These are phyloP conservation scores for Ochetophila trinervis DNA, from an alignment of 306 rosid genomes.

Conservation along the genomic window DNA sequence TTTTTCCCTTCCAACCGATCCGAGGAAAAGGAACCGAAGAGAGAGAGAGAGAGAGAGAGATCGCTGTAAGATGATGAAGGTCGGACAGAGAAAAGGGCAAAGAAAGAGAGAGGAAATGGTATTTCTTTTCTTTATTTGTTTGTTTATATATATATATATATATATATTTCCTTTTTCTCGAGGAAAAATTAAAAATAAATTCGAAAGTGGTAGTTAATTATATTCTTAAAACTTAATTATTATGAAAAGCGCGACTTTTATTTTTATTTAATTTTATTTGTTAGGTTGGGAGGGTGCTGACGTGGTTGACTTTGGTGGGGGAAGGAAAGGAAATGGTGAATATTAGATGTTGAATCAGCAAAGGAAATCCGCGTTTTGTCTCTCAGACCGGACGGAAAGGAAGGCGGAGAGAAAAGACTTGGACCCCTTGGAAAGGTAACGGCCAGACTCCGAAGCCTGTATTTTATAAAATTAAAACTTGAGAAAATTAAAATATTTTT, in stretches of 20 bases:
- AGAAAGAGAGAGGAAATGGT: constrained; percentile 8
- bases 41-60: constrained; percentile 19
- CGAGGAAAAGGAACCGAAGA: neutral
- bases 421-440: too few relatives aligned
- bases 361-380: neutral
- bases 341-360: constrained; percentile 13
- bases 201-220: neutral
- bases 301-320: constrained; percentile 15
- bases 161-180: neutral
- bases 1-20: constrained; percentile 10
- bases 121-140: neutral
- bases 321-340: neutral
- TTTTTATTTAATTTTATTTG: neutral
- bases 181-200: too few relatives aligned
- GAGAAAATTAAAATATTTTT: too few relatives aligned
- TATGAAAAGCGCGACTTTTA: neutral
- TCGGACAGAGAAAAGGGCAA: neutral
- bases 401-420: too few relatives aligned
- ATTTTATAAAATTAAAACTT: too few relatives aligned
- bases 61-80: neutral
- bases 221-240: neutral
- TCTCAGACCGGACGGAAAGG: neutral
- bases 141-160: neutral
- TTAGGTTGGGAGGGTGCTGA: constrained; percentile 5
- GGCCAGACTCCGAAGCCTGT: too few relatives aligned